A percentile compares a stretch with the other conserved stretches of the same genome.
phyloP scores from a whole-genome alignment of 1,139 yeast species.

The Eremothecium cymbalariae region DNA sequence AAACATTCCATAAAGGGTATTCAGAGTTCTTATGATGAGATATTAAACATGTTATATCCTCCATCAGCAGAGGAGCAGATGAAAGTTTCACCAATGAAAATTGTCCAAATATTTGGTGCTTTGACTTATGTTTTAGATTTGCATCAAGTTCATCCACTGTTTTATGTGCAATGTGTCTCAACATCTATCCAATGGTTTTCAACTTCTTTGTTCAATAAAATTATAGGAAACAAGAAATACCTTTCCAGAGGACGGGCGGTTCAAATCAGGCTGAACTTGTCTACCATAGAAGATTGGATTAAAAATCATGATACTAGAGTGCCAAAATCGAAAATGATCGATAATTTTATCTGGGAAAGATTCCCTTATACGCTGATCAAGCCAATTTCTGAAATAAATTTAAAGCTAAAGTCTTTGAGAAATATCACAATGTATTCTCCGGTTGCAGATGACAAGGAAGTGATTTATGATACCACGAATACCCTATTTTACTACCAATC shows the following conservation, averaged over 20 bases:
- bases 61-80: constrained; percentile 58
- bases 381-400: constrained; percentile 27
- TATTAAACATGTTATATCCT: constrained; percentile 60
- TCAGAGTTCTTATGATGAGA: constrained; percentile 50
- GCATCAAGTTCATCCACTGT: constrained; percentile 68
- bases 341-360: constrained; percentile 32
- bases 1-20: constrained; percentile 16
- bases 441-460: constrained; percentile 23
- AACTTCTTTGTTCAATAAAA: constrained; percentile 61
- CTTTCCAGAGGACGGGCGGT: constrained; percentile 78
- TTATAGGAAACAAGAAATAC: constrained; percentile 54
- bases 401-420: constrained; percentile 14
- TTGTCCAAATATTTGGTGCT: constrained; percentile 84
- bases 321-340: constrained; percentile 41
- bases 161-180: constrained; percentile 68
- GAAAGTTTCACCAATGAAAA: constrained; percentile 80
- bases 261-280: constrained; percentile 78
- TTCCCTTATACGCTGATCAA: constrained; percentile 39
- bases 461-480: constrained; percentile 30
- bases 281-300: constrained; percentile 89
- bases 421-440: constrained; percentile 29
- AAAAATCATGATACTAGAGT: constrained; percentile 52
- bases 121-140: constrained; percentile 75
- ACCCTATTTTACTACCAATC: constrained; percentile 48
- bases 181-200: constrained; percentile 76